Base-by-base conservation (phyloP, 2,329 filamentous ascomycete species). In the Diaporthe aspalathi region DNA sequence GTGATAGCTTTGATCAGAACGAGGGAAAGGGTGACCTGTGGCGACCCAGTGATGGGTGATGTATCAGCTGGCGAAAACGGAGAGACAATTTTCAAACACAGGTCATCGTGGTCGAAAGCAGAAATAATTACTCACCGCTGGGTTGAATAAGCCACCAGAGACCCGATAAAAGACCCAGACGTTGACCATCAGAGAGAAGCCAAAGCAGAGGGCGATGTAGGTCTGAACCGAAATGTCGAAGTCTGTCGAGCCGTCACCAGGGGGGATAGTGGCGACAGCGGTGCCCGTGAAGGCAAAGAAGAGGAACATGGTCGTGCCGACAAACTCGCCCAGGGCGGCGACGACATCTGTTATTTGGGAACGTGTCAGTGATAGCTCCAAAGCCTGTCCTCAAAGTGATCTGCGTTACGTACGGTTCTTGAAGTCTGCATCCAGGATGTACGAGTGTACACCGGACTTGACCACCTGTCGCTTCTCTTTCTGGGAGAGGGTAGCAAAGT, bases 1-100 rank as follows among this genome's bases (percentile, higher is more conserved):
- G 83, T 83, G 53, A 92, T 82, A 5, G 86, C 88, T 1, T 88
- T 87, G 60, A 88, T 85, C 2, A 92, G 81, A 16, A 85, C 83
- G n/a, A 92, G 84, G 1, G 86, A 89, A 0, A 92, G 78, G 0
- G 90, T 90, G 17, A 86, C 85, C 60, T 65, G 43, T 6, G 1
- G 11, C 24, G 27, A 35, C 57, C 57, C 38, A 49, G 20, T 0
- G 2, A 5, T 38, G 14, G 29, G 60, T 14, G 7, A 24, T 12
- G 1, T 24, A 5, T 65, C 16, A 65, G 60, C 29, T 6, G 9
- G 24, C 49, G 57, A 2, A 16, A 24, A 35, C 16, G 35, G 9
- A 38, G 9, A 20, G 3, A 22, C 5, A 63, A 0, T 6, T 9
- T 22, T 16, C 20, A 22, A 49, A 24, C 1, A 27, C 3, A 43